Conservation (phyloP, 2,329 filamentous ascomycete species). For the Fusarium graminum region DNA sequence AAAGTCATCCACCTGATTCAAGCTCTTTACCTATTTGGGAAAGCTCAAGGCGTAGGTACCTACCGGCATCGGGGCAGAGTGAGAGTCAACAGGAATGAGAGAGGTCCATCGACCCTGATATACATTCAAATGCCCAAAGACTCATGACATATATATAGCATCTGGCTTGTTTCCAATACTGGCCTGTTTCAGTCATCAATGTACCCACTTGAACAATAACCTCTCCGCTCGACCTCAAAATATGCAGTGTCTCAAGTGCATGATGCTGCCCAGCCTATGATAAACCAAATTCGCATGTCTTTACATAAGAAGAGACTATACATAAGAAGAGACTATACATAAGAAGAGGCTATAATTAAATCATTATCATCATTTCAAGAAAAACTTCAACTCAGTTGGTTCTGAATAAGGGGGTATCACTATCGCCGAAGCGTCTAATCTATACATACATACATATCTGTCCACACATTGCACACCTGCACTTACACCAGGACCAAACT, state of each 20-base stretch:
- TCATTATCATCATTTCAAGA: constrained; percentile 5
- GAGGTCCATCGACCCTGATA: background rate
- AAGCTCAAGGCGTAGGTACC: constrained; percentile 31
- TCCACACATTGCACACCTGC: background rate
- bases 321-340: background rate
- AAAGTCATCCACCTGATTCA: constrained; percentile 36
- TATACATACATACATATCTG: constrained; percentile 4
- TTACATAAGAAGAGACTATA: background rate
- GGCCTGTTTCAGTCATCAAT: background rate
- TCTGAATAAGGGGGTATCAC: constrained; percentile 44
- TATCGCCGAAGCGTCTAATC: constrained; percentile 38
- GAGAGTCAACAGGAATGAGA: constrained; percentile 4
- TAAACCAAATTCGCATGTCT: background rate
- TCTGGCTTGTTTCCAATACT: background rate
- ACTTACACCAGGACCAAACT: background rate
- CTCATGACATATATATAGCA: background rate
- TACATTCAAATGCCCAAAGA: background rate
- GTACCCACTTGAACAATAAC: no score
- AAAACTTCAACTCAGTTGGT: constrained; percentile 27
- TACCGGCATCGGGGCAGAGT: constrained; percentile 25
- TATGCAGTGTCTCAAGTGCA: constrained; percentile 20
- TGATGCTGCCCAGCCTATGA: background rate
- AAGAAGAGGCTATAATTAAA: background rate
- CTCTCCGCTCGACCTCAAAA: constrained; percentile 28
- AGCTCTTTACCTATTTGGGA: constrained; percentile 48